Conservation (phyloP, 345 rosid genomes). For the Eucalyptus coolabah region DNA sequence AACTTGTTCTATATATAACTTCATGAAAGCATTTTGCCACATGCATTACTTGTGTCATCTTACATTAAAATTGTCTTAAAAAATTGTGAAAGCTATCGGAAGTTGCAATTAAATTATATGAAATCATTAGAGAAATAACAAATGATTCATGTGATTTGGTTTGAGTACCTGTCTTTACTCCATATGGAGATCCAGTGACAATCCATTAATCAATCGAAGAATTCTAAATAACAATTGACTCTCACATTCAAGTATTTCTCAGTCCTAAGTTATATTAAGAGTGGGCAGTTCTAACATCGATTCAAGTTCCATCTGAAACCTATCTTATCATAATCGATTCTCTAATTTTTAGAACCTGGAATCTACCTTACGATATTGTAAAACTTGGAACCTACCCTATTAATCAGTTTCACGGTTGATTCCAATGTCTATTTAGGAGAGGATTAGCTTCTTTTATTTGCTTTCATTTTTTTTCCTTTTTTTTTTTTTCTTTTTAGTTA, state of each 20-base stretch:
- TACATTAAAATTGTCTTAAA: neutral
- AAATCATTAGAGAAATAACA: neutral
- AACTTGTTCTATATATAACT: neutral
- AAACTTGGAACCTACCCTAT: fast-evolving
- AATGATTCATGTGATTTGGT: neutral
- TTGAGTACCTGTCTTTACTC: fast-evolving
- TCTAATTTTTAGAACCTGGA: fast-evolving
- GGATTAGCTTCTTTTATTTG: fast-evolving
- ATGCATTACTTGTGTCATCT: neutral
- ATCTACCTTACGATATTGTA: fast-evolving
- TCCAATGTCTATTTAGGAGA: neutral
- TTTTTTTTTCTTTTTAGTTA: too few species aligned
- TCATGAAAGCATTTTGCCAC: neutral
- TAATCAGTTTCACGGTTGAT: fast-evolving
- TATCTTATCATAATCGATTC: fast-evolving
- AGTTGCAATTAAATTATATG: neutral
- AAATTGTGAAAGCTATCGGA: neutral
- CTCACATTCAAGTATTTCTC: neutral
- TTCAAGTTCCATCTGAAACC: fast-evolving
- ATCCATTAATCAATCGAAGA: neutral
- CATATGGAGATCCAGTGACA: fast-evolving
- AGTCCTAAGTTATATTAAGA: neutral
- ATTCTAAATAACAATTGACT: fast-evolving
- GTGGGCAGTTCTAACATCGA: fast-evolving
- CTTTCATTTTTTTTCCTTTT: fast-evolving